These are phyloP conservation scores for Xylaria sp. DNA, from an alignment of 2,329 filamentous ascomycete species.

Conservation along the genomic window DNA sequence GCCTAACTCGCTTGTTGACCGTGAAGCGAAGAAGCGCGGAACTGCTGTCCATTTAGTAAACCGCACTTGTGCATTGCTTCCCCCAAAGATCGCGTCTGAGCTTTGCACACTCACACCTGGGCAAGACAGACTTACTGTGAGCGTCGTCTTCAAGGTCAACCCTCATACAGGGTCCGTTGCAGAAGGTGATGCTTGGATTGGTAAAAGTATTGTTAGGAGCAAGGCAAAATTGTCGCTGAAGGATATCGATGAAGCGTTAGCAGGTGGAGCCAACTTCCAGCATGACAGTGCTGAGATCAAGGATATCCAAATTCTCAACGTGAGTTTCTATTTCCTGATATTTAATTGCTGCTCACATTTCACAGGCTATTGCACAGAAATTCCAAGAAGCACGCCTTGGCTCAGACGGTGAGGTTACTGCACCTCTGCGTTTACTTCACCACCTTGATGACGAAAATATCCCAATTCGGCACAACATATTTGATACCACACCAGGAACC, in stretches of 20 bases:
- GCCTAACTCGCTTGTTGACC: slow-evolving; percentile 91
- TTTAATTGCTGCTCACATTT: slow-evolving; percentile 40
- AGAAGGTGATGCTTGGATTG: slow-evolving; percentile 92
- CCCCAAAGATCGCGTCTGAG: slow-evolving; percentile 83
- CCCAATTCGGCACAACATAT: slow-evolving; percentile 95
- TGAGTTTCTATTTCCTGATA: slow-evolving; percentile 52
- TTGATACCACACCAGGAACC: slow-evolving; percentile 87
- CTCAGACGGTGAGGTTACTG: slow-evolving; percentile 80
- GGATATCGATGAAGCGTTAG: slow-evolving; percentile 85
- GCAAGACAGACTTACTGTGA: slow-evolving; percentile 91
- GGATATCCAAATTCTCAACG: slow-evolving; percentile 82
- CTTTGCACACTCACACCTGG: slow-evolving; percentile 87
- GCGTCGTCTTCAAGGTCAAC: slow-evolving; percentile 92
- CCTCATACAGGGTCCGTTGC: slow-evolving; percentile 79
- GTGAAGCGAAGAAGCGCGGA: slow-evolving; percentile 97
- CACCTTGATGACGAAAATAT: slow-evolving; percentile 98
- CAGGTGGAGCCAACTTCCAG: slow-evolving; percentile 68
- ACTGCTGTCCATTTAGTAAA: slow-evolving; percentile 96
- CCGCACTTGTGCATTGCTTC: slow-evolving; percentile 86
- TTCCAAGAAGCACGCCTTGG: slow-evolving; percentile 90
- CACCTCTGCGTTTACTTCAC: slow-evolving; percentile 87
- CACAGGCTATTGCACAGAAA: slow-evolving; percentile 80
- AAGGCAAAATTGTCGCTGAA: slow-evolving; percentile 84
- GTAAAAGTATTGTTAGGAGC: slow-evolving; percentile 93
- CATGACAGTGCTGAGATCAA: slow-evolving; percentile 74